Conservation (phyloP, 2,329 filamentous ascomycete genomes). For the Alternaria panax region DNA sequence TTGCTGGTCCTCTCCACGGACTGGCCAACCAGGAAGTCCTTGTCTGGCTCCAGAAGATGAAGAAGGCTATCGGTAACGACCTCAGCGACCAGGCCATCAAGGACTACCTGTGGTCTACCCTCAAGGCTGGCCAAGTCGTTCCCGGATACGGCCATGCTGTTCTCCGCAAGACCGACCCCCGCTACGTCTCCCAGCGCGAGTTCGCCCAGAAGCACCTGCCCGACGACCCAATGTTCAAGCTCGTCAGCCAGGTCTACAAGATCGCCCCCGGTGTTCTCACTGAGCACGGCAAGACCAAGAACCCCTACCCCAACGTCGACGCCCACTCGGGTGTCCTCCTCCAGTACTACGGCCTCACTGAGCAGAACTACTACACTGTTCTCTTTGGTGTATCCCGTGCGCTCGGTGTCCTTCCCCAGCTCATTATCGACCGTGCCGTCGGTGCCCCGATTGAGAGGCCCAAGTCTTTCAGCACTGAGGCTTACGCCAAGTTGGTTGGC, state of each 20-base stretch:
- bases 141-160: slow-evolving; percentile 99
- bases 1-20: slow-evolving; percentile 97
- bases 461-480: slow-evolving; percentile 98
- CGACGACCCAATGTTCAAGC: slow-evolving; percentile 99
- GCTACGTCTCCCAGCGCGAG: slow-evolving; percentile 97
- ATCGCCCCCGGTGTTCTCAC: slow-evolving; percentile 97
- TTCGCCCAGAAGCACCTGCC: slow-evolving; percentile 94
- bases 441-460: slow-evolving; percentile 97
- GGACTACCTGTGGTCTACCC: slow-evolving; percentile 97
- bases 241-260: slow-evolving; percentile 99
- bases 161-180: slow-evolving; percentile 98
- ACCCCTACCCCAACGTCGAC: slow-evolving; percentile 98
- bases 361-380: slow-evolving; percentile 99
- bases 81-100: slow-evolving; percentile 96
- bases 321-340: slow-evolving; percentile 99
- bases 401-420: slow-evolving; percentile 96
- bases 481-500: slow-evolving; percentile 90
- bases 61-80: slow-evolving; percentile 91
- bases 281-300: slow-evolving; percentile 99
- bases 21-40: slow-evolving; percentile 99
- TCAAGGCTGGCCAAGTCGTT: slow-evolving; percentile 94
- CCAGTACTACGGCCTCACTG: slow-evolving; percentile 98
- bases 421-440: slow-evolving; percentile 98
- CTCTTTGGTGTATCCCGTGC: slow-evolving; percentile 98
- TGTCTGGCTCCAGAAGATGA: slow-evolving; percentile 99